Evolutionary conservation across 2,329 filamentous ascomycete species (phyloP).

Genomic region (Nannizzia gypsea): DNA sequence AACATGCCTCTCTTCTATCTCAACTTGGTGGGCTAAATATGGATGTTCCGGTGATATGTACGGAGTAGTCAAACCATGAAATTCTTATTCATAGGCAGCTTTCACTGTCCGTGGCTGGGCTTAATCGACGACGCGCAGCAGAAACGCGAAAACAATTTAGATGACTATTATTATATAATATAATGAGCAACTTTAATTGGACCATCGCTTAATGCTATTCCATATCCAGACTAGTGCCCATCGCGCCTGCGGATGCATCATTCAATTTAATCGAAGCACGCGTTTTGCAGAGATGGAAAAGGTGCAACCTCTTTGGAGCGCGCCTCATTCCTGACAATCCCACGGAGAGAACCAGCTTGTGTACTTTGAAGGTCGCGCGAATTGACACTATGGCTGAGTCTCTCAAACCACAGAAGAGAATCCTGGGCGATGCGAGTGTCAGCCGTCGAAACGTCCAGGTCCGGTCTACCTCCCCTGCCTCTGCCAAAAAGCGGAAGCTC

Average conservation of each 20-base stretch:
- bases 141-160: background rate
- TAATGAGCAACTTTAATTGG: background rate
- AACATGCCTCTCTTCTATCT: too few species aligned
- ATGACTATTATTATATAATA: background rate
- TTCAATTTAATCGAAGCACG: constrained; percentile 6
- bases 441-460: constrained; percentile 46
- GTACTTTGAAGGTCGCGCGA: background rate
- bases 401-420: constrained; percentile 54
- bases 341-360: constrained; percentile 27
- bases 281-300: constrained; percentile 12
- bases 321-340: background rate
- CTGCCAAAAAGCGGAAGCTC: constrained; percentile 73
- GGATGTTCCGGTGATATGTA: too few species aligned
- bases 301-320: background rate
- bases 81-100: background rate
- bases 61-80: too few species aligned
- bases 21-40: too few species aligned
- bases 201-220: too few species aligned
- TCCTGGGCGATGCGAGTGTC: constrained; percentile 56
- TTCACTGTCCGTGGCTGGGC: background rate
- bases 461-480: constrained; percentile 39
- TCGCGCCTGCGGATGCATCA: background rate
- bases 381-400: background rate
- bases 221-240: background rate
- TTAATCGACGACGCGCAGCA: background rate